Base-by-base conservation (phyloP, 148 eudicot species). In the Mesembryanthemum crystallinum region DNA sequence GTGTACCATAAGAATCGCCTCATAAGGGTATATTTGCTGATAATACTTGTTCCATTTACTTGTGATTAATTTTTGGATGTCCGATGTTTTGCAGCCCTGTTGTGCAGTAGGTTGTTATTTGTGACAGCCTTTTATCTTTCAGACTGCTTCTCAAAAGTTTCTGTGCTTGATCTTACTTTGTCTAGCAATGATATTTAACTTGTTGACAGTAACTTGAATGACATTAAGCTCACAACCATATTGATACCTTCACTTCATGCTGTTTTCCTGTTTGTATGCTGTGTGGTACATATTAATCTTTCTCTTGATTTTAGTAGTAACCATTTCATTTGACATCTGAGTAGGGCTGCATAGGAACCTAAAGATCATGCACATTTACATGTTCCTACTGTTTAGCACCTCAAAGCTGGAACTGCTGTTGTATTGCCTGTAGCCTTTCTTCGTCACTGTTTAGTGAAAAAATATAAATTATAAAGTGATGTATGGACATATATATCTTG, bases 1-100 rank as follows among this genome's bases (percentile, higher is more conserved):
- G 90, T 95, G 20, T 95, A 95, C 93, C 97, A 95, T 76, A 95
- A 95, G 84, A 95, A 95, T 83, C 96, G 99, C 51, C 90, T 95
- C 66, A 95, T 95, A 86, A 85, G 94, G 94, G 99, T 95, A 95
- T 67, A 87, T 74, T 35, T 64, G 49, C 57, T 30, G 66, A 68
- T 63, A 30, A 54, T 76, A 39, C 3, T 35, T 35, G 39, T 23
- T 39, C 64, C 37, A 0, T 73, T 33, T 64, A 9, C 20, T 64
- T 49, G 43, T 54, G 14, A 66, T 58, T 25, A 13, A 8, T 64
- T 11, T 13, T 23, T 73, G 25, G 24, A 25, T 18, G 43, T 73
- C 51, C 64, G 18, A 2, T 68, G 14, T 25, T 29, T 72, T 59
- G 3, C 39, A 18, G 55, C 8, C 57, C 54, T 69, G 66, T 65